These are phyloP conservation scores for Cicer chorassanicum DNA, from an alignment of 306 rosid species.

Conservation along the genomic window DNA sequence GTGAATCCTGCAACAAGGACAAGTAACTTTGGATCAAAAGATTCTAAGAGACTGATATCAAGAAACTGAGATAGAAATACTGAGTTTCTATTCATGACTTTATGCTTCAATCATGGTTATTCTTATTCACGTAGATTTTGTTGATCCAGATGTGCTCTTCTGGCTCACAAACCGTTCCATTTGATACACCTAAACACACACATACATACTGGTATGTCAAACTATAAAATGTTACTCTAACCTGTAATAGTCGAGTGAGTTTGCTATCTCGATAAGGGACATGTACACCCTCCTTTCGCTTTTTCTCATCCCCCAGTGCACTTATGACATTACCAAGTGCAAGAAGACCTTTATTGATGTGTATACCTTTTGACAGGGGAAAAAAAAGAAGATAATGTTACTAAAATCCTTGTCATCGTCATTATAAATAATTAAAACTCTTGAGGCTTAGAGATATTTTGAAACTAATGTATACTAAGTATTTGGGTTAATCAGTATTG, in stretches of 20 bases:
- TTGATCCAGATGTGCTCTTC: background rate
- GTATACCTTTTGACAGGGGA: conserved; percentile 62
- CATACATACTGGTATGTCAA: conserved; percentile 16
- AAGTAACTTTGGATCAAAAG: conserved; percentile 41
- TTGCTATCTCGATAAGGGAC: conserved; percentile 89
- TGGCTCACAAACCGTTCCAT: background rate
- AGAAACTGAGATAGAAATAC: conserved; percentile 37
- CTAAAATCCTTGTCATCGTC: conserved; percentile 6
- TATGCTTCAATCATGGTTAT: background rate
- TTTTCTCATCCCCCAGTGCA: conserved; percentile 87
- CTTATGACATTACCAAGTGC: conserved; percentile 91
- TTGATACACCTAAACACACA: background rate
- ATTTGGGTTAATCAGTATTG: conserved; percentile 29
- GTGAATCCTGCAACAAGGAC: conserved; percentile 75
- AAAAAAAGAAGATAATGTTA: conserved; percentile 21
- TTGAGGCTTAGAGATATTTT: conserved; percentile 6
- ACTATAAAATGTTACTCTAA: conserved; percentile 46
- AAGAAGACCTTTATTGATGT: conserved; percentile 85
- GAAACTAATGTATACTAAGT: conserved; percentile 30
- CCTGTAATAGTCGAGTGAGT: conserved; percentile 94
- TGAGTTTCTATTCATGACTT: background rate
- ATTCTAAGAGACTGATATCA: conserved; percentile 30
- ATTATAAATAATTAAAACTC: conserved; percentile 28
- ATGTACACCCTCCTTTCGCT: conserved; percentile 78
- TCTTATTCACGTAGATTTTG: background rate